phyloP scores from a whole-genome alignment of 306 rosid species.

The Cucumis cinereus region DNA sequence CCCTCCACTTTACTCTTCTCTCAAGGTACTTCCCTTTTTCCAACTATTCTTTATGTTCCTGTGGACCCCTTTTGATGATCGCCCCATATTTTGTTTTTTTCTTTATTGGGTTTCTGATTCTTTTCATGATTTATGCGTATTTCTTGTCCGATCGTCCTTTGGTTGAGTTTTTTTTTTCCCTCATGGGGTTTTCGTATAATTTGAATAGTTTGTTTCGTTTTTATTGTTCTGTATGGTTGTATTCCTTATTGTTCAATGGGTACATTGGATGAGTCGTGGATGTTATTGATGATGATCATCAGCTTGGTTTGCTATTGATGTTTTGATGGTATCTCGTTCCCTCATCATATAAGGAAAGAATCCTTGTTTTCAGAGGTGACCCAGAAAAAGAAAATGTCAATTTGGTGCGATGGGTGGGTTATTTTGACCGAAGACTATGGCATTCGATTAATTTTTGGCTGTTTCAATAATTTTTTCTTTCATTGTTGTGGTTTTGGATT shows the following conservation, averaged over 20 bases:
- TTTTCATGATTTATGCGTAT: not conserved
- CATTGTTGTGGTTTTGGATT: not conserved
- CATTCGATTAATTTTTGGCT: not conserved
- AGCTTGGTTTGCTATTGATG: not conserved
- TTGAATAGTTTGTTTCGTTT: not conserved
- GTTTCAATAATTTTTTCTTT: not conserved
- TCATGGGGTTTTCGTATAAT: not conserved
- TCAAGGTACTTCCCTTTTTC: conserved; percentile 24
- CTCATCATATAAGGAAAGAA: conserved; percentile 2
- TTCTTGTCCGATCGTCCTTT: not conserved
- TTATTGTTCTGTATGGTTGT: not conserved
- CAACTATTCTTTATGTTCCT: not conserved
- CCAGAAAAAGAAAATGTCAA: not conserved
- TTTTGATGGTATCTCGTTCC: not conserved
- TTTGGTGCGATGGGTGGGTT: not conserved
- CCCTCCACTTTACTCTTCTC: conserved; percentile 14
- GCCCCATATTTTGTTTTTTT: not conserved
- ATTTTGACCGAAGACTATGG: not conserved
- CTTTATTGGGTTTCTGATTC: not conserved
- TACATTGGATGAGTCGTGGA: not conserved
- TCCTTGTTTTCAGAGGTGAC: not conserved
- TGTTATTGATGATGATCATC: not conserved
- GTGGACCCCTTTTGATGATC: not conserved
- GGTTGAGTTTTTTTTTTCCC: not conserved
- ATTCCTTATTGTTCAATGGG: not conserved